Conservation (phyloP, 2,329 filamentous ascomycete genomes). For the Xylaria sp. region DNA sequence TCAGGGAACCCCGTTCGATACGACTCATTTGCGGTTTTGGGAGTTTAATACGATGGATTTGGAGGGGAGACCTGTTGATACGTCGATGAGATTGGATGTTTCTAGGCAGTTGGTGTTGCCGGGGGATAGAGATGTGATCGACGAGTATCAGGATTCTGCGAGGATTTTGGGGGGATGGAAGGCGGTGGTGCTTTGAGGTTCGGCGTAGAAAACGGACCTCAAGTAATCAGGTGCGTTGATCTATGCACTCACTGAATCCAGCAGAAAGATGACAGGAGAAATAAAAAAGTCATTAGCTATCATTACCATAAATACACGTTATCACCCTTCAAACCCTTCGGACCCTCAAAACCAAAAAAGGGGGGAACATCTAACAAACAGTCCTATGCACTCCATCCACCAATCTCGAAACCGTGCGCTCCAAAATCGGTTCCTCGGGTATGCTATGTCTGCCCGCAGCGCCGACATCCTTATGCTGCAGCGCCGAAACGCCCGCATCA, state of each 20-base stretch:
- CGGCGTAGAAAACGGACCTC: not conserved
- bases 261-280: no score
- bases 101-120: constrained; percentile 9
- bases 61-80: constrained; percentile 3
- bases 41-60: constrained; percentile 16
- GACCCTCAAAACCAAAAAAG: not conserved
- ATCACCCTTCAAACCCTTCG: no score
- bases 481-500: constrained; percentile 45
- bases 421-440: constrained; percentile 1
- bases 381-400: constrained; percentile 30
- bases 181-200: constrained; percentile 6
- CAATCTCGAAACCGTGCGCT: constrained; percentile 20
- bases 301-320: no score
- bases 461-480: constrained; percentile 30
- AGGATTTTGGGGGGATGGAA: constrained; percentile 14
- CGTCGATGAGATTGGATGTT: constrained; percentile 9
- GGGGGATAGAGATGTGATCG: constrained; percentile 1
- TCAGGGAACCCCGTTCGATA: constrained; percentile 13
- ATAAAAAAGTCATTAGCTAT: no score
- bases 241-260: no score
- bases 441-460: not conserved
- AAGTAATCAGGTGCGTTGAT: no score
- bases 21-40: constrained; percentile 11
- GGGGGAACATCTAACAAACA: constrained; percentile 25
- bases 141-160: constrained; percentile 2